These are phyloP conservation scores for Lotmaria passim DNA, from an alignment of 208 protist species.

Conservation along the genomic window DNA sequence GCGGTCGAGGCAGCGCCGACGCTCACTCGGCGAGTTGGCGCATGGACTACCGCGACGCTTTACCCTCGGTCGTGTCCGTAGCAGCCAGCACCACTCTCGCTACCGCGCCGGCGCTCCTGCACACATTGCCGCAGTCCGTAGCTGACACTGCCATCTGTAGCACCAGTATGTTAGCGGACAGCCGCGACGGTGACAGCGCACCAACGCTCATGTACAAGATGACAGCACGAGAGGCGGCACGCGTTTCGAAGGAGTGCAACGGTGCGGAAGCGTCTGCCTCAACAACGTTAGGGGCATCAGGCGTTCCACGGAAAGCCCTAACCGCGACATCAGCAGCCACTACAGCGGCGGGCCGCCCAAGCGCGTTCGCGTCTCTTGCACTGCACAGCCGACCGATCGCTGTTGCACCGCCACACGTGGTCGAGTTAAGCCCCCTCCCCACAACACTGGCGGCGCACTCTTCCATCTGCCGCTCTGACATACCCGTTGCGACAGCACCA, in stretches of 20 bases:
- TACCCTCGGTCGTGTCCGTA: slow-evolving; percentile 12
- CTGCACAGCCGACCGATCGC: not conserved
- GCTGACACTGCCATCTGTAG: not conserved
- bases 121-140: not conserved
- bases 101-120: slow-evolving; percentile 1
- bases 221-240: not conserved
- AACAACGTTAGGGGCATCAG: too few relatives aligned
- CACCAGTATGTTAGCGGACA: not conserved
- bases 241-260: not conserved
- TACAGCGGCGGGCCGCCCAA: not conserved
- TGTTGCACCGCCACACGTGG: not conserved
- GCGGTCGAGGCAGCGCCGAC: not conserved
- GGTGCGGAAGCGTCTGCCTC: not conserved
- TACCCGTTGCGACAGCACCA: not conserved
- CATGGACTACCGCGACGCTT: slow-evolving; percentile 15
- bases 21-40: not conserved
- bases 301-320: not conserved
- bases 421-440: slow-evolving; percentile 4
- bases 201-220: not conserved
- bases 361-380: not conserved
- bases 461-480: slow-evolving; percentile 3
- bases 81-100: not conserved
- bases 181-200: not conserved
- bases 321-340: too few relatives aligned
- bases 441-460: slow-evolving; percentile 3